Percentiles rank a stretch among this genome's conserved stretches.
phyloP scores from a whole-genome alignment of 2,329 filamentous ascomycete species.

The Cladophialophora immunda region DNA sequence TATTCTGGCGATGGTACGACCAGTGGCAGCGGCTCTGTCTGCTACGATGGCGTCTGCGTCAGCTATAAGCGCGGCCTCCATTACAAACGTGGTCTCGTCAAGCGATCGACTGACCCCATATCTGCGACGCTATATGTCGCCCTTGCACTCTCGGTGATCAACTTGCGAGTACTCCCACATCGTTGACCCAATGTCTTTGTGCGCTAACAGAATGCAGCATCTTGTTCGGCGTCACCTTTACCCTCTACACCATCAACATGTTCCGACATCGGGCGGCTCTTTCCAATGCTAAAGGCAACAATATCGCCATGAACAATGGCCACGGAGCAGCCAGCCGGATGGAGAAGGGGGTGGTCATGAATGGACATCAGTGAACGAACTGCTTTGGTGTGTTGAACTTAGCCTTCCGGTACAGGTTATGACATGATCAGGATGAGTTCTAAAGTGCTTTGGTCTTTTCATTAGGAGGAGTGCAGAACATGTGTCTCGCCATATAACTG shows the following conservation, averaged over 20 bases:
- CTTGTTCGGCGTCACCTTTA: background rate
- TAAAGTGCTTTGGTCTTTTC: background rate
- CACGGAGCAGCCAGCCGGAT: background rate
- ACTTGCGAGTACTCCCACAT: background rate
- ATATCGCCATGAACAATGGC: background rate
- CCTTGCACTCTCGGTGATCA: conserved; percentile 4
- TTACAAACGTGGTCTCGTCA: background rate
- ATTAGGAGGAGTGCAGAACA: background rate
- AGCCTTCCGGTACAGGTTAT: background rate
- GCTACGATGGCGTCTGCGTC: conserved; percentile 1
- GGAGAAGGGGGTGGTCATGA: background rate
- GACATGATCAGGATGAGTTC: background rate
- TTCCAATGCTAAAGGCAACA: background rate
- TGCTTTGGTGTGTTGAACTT: background rate
- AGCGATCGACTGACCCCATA: background rate
- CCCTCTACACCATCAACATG: conserved; percentile 3
- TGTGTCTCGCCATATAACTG: background rate
- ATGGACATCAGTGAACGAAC: background rate
- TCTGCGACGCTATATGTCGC: background rate
- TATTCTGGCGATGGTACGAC: background rate
- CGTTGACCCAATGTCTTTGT: background rate
- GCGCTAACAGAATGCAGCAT: background rate
- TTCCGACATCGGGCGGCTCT: background rate
- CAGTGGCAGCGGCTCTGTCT: background rate
- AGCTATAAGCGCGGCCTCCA: background rate